Conservation (phyloP, 78 protist species). For the Dictyostelium discoideum region DNA sequence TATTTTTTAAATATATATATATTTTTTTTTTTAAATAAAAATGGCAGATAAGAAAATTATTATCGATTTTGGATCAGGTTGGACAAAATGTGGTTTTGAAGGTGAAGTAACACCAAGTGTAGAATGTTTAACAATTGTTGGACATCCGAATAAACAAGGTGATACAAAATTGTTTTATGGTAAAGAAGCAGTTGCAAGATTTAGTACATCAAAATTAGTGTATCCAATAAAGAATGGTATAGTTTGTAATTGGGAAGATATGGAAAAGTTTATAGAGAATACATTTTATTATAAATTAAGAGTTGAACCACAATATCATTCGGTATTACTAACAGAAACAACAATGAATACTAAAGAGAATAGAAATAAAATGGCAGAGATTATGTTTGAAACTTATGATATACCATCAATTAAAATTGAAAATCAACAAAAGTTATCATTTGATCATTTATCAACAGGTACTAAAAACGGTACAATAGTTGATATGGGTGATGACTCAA, state of each 20-base stretch:
- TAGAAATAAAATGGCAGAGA: slow-evolving; percentile 93
- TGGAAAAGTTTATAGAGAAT: slow-evolving; percentile 98
- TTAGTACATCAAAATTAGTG: background rate
- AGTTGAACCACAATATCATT: slow-evolving; percentile 95
- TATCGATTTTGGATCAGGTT: background rate
- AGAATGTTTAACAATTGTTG: background rate
- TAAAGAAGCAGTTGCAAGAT: background rate
- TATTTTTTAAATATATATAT: background rate
- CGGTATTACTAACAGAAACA: slow-evolving; percentile 85
- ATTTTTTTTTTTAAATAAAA: background rate
- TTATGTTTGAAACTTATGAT: slow-evolving; percentile 98
- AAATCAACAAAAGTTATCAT: slow-evolving; percentile 91
- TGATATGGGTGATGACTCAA: background rate
- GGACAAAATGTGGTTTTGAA: background rate
- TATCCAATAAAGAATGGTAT: slow-evolving; percentile 91
- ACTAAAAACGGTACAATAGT: slow-evolving; percentile 95
- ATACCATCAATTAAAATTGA: slow-evolving; percentile 89
- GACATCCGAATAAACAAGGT: background rate
- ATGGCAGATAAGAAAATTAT: background rate
- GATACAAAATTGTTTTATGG: background rate
- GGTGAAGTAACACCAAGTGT: background rate
- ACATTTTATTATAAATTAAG: slow-evolving; percentile 95
- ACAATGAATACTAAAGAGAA: slow-evolving; percentile 92
- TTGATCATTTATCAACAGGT: slow-evolving; percentile 90
- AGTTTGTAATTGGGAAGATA: slow-evolving; percentile 88